Evolutionary conservation across 1,139 yeast species (phyloP).

Genomic region (Candida glucosophila): DNA sequence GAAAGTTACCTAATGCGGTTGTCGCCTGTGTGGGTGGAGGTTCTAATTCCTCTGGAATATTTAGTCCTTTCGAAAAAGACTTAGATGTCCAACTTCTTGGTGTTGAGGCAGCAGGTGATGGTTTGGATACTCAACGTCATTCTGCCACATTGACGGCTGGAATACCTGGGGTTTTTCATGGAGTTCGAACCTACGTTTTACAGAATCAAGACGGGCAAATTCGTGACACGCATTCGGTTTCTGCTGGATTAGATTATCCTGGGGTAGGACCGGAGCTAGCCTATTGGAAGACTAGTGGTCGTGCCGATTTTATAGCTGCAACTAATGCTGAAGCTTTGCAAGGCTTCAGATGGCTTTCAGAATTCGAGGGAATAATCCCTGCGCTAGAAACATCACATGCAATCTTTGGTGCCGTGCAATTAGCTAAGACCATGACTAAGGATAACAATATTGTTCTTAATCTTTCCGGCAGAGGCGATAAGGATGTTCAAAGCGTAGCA

Average conservation of each 20-base stretch:
- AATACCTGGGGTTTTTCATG: slow-evolving; percentile 95
- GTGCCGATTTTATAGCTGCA: slow-evolving; percentile 87
- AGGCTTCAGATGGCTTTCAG: slow-evolving; percentile 83
- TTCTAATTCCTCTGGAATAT: slow-evolving; percentile 92
- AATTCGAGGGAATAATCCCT: slow-evolving; percentile 96
- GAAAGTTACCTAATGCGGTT: slow-evolving; percentile 82
- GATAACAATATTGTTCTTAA: slow-evolving; percentile 81
- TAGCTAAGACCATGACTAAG: slow-evolving; percentile 75
- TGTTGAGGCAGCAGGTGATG: slow-evolving; percentile 99
- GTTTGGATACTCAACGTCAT: slow-evolving; percentile 76
- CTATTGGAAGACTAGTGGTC: slow-evolving; percentile 86
- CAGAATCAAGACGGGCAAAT: slow-evolving; percentile 93
- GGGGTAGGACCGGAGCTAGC: slow-evolving; percentile 99
- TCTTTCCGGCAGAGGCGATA: slow-evolving; percentile 97
- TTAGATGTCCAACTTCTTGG: slow-evolving; percentile 72
- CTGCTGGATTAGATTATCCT: slow-evolving; percentile 98
- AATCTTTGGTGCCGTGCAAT: slow-evolving; percentile 77
- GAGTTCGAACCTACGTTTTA: slow-evolving; percentile 87
- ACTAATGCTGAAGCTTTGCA: slow-evolving; percentile 88
- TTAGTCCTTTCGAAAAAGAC: slow-evolving; percentile 87
- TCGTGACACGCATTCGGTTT: slow-evolving; percentile 93
- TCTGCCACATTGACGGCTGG: slow-evolving; percentile 94
- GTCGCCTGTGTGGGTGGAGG: slow-evolving; percentile 99
- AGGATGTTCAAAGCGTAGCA: slow-evolving; percentile 97
- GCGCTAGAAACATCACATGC: slow-evolving; percentile 98